Conservation (phyloP, 257 asterid genomes). For the Lantana camara region DNA sequence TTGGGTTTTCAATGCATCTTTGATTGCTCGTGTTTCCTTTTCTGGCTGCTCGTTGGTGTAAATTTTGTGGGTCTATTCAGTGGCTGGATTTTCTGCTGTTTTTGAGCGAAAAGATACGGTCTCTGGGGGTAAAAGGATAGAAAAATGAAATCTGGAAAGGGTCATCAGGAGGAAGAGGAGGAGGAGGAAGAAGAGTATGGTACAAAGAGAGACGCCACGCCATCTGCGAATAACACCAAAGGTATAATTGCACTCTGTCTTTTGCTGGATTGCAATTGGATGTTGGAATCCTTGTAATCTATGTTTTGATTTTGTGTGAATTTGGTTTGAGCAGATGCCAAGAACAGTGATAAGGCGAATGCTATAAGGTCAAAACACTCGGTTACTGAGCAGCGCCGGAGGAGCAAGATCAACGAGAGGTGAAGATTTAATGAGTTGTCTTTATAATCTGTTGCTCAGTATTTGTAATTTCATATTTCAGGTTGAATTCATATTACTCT, state of each 20-base stretch:
- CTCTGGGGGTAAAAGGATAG: too few relatives aligned
- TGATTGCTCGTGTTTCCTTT: conserved; percentile 15
- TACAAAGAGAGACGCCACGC: conserved; percentile 52
- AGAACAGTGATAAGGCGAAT: conserved; percentile 56
- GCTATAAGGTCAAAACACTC: conserved; percentile 67
- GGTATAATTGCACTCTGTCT: conserved; percentile 33
- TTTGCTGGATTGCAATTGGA: conserved; percentile 5
- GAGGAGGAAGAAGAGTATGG: conserved; percentile 77
- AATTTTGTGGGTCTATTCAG: conserved; percentile 34
- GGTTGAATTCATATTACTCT: background rate
- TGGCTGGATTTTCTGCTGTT: conserved; percentile 31
- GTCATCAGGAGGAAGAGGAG: conserved; percentile 74
- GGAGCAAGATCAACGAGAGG: conserved; percentile 79
- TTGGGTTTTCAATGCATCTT: conserved; percentile 37
- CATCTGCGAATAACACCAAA: conserved; percentile 55
- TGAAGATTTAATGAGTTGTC: too few relatives aligned
- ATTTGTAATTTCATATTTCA: background rate
- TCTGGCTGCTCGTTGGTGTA: conserved; percentile 18
- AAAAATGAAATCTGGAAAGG: conserved; percentile 74
- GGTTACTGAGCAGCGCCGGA: conserved; percentile 69
- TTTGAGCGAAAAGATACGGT: conserved; percentile 28
- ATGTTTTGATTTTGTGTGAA: conserved; percentile 14
- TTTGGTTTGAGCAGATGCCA: conserved; percentile 54
- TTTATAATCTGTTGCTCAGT: background rate
- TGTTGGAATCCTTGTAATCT: conserved; percentile 20